Evolutionary conservation across 2,329 filamentous ascomycete species (phyloP), one percentile per base, ranked within the genome.

Genomic region (Magnaporthiopsis rhizophila): DNA sequence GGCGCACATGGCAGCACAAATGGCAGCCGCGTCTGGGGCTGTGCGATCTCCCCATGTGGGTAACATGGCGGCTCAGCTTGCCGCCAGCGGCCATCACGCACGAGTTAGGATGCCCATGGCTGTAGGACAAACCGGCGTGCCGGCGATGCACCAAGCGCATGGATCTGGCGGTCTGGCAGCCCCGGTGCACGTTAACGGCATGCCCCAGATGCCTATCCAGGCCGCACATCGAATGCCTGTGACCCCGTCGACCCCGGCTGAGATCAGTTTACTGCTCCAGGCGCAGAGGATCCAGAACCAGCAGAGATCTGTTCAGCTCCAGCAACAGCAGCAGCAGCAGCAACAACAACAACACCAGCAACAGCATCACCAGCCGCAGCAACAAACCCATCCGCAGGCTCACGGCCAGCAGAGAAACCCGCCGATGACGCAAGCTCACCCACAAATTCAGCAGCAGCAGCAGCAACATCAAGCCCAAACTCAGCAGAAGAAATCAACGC

Each of bases 251-350:
- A 75, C 77, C 9, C 77, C 76, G 58, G 72, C 84, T 3, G 83
- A 87, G 66, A 77, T 83, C 32, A 81, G 80, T 64, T 74, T 87
- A 60, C 80, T 87, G 69, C 78, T 88, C 69, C 87, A 89, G 70
- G 84, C 87, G 21, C 86, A 87, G 64, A 84, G 86, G 58, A 86
- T 90, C 58, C 82, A 89, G 13, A 86, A 89, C 69, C 85, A 87
- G 69, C 86, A 88, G 69, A 80, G 84, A n/a, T 69, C 68, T 7
- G 70, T 74, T 59, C 74, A 73, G 57, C 74, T 75, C 13, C 63
- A 58, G 45, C 67, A 68, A 28, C 70, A 71, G 64, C 68, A 66
- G 56, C 70, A 71, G 62, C 70, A 70, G 59, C 70, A 66, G 15
- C 69, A 69, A 21, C 67, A 73, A 28, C 72, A 72, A 24, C 62